A percentile compares a stretch with the other conserved stretches of the same genome.
Evolutionary conservation across 2,329 filamentous ascomycete genomes (phyloP).

Genomic region (Neofusicoccum sp.): DNA sequence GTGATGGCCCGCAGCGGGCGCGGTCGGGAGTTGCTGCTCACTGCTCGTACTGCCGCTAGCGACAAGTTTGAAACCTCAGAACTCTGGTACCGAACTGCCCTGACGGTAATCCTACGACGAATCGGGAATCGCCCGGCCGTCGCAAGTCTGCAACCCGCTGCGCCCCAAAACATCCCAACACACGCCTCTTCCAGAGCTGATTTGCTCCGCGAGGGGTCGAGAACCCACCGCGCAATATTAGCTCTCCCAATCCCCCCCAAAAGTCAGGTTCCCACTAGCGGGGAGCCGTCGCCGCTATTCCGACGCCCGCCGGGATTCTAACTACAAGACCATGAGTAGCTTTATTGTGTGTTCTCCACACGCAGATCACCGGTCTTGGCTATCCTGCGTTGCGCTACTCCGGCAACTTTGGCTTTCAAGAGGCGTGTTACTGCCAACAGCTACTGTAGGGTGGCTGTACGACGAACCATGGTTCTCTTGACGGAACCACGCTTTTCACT

Average conservation of each 20-base stretch:
- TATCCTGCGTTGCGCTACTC: background rate
- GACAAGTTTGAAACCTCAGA: background rate
- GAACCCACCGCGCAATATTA: too few relatives aligned
- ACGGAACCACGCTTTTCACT: background rate
- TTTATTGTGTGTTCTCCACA: background rate
- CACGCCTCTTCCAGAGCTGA: too few relatives aligned
- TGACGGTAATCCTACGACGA: background rate
- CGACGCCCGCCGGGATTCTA: background rate
- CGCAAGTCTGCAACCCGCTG: background rate
- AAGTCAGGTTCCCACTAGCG: background rate
- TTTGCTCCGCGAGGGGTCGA: too few relatives aligned
- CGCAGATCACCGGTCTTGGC: background rate
- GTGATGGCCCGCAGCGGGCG: too few relatives aligned
- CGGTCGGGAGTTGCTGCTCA: background rate
- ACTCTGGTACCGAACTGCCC: background rate
- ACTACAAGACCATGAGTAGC: background rate
- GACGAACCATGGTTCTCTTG: background rate
- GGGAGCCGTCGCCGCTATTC: background rate
- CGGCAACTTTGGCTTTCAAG: background rate
- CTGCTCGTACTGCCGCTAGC: background rate
- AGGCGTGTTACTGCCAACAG: background rate
- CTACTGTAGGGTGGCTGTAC: background rate
- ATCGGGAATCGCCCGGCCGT: background rate
- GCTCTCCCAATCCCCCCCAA: too few relatives aligned
- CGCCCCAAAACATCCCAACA: background rate